These are phyloP conservation scores for Ophiostoma australiae DNA, from an alignment of 2,329 filamentous ascomycete species.

Conservation along the genomic window DNA sequence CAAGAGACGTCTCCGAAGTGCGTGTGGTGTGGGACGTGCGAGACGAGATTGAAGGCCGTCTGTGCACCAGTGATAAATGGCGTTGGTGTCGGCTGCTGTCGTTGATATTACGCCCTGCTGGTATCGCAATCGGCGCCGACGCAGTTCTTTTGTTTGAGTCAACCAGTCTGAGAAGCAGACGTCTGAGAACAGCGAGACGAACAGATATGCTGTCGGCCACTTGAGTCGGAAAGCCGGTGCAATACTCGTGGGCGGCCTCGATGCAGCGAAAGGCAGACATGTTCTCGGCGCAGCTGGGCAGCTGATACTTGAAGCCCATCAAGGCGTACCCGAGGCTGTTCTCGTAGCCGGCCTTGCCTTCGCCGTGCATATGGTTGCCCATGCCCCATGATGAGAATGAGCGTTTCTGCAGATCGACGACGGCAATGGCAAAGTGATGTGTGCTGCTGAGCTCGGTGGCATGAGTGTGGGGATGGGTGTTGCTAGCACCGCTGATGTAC, in stretches of 20 bases:
- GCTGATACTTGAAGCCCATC: not conserved
- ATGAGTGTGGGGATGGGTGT: too few relatives aligned
- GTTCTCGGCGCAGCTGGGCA: not conserved
- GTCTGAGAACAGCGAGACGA: not conserved
- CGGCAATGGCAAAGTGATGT: not conserved
- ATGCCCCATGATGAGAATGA: constrained; percentile 6
- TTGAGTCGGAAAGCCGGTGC: not conserved
- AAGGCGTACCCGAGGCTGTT: not conserved
- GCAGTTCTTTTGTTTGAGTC: not conserved
- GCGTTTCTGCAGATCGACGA: not conserved
- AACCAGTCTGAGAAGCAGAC: not conserved
- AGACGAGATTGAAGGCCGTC: not conserved
- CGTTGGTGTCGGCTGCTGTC: not conserved
- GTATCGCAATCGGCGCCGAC: not conserved
- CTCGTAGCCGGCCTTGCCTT: not conserved
- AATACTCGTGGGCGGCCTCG: not conserved
- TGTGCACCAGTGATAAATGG: not conserved
- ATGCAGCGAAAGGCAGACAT: constrained; percentile 5
- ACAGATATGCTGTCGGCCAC: not conserved
- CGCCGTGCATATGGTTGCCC: not conserved
- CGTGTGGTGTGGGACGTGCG: not conserved
- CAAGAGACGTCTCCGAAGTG: not conserved
- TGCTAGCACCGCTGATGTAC: not conserved
- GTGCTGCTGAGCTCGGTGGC: not conserved
- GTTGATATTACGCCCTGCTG: not conserved